Evolutionary conservation across 164 flowering plant species (phyloP).

Genomic region (grape (Vitis vinifera)): ASM3070453v1 NC_081818.1:22823501-22824000

Average conservation of each 20-base stretch:
- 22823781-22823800: not conserved
- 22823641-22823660: conserved; percentile 15
- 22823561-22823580: conserved; percentile 83
- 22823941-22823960: conserved; percentile 2
- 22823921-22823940: conserved; percentile 98
- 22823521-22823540: conserved; percentile 98
- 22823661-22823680: conserved; percentile 7
- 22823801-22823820: not conserved
- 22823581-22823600: conserved; percentile 92
- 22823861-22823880: conserved; percentile 78
- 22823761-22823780: not conserved
- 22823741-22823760: not conserved
- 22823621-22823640: conserved; percentile 97
- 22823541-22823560: conserved; percentile 81
- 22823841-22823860: conserved; percentile 94
- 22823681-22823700: not conserved
- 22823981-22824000: not conserved
- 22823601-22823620: conserved; percentile 99
- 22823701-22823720: not conserved
- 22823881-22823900: conserved; percentile 92
- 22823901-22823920: conserved; percentile 96
- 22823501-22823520: conserved; percentile 86
- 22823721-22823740: conserved; percentile 6
- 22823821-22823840: conserved; percentile 64
- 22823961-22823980: not conserved